A percentile compares a stretch with the other conserved stretches of the same genome.
Evolutionary conservation across 495 filamentous ascomycete genomes (phyloP).

Genomic region (Neurospora tetraspora): DNA sequence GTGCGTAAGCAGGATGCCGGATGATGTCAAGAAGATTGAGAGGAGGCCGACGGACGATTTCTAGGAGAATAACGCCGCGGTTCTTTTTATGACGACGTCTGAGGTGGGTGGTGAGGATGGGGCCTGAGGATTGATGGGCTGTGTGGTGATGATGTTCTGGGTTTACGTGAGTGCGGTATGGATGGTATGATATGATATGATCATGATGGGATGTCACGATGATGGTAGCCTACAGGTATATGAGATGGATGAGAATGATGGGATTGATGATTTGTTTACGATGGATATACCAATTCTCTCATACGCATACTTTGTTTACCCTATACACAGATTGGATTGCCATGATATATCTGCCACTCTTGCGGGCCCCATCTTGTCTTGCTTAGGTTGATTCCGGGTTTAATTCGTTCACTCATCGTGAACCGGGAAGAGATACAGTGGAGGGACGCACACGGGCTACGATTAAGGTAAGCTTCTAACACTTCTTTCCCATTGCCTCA

Average conservation of each 20-base stretch:
- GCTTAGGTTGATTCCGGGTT: background rate
- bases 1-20: slow-evolving; percentile 43
- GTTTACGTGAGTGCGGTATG: background rate
- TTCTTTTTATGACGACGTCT: background rate
- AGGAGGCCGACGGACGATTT: slow-evolving; percentile 16
- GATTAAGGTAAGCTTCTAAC: background rate
- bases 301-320: background rate
- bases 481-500: background rate
- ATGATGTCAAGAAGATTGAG: slow-evolving; percentile 39
- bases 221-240: background rate
- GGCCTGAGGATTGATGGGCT: background rate
- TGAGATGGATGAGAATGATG: background rate
- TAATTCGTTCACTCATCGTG: background rate
- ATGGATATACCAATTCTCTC: background rate
- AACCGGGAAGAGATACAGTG: background rate
- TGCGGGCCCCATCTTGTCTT: background rate
- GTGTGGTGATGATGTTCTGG: background rate
- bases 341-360: background rate
- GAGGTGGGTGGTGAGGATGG: background rate
- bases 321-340: background rate
- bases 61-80: background rate
- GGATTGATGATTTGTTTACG: background rate
- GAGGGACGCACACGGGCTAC: background rate
- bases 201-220: background rate
- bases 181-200: background rate